phyloP scores from a whole-genome alignment of 1,284 basidiomycete species.

The Serendipita sp. region DNA sequence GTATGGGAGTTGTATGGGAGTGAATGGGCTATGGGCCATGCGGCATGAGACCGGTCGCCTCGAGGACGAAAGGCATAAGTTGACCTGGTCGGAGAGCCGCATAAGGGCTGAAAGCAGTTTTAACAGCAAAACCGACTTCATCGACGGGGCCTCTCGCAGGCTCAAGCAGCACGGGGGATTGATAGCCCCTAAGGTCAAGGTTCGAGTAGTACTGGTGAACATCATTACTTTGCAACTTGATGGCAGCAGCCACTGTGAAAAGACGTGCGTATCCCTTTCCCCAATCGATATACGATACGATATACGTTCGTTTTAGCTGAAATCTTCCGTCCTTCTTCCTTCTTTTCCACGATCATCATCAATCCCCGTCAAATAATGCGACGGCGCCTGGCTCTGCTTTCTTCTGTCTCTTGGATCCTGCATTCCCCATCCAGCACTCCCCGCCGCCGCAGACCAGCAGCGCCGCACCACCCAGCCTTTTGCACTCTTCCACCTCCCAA shows the following conservation, averaged over 20 bases:
- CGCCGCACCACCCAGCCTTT: neutral
- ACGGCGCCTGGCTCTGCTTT: neutral
- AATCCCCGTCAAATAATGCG: no score
- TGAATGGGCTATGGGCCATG: no score
- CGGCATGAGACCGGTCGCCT: neutral
- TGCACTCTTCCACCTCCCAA: neutral
- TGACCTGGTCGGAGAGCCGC: neutral
- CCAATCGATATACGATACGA: neutral
- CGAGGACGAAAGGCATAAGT: constrained; percentile 5
- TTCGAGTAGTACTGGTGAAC: no score
- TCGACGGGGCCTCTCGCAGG: neutral
- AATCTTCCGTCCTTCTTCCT: neutral
- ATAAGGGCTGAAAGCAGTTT: neutral
- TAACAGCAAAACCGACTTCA: neutral
- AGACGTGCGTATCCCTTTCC: neutral
- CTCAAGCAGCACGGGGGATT: neutral
- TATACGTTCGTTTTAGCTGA: neutral
- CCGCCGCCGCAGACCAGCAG: neutral
- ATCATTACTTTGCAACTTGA: neutral
- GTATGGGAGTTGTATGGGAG: no score
- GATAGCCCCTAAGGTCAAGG: neutral
- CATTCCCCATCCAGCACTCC: neutral
- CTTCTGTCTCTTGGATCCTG: neutral
- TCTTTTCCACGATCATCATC: neutral
- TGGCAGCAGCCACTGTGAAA: neutral